Conservation (phyloP, 1,284 basidiomycete species). For the Chiua sp. region DNA sequence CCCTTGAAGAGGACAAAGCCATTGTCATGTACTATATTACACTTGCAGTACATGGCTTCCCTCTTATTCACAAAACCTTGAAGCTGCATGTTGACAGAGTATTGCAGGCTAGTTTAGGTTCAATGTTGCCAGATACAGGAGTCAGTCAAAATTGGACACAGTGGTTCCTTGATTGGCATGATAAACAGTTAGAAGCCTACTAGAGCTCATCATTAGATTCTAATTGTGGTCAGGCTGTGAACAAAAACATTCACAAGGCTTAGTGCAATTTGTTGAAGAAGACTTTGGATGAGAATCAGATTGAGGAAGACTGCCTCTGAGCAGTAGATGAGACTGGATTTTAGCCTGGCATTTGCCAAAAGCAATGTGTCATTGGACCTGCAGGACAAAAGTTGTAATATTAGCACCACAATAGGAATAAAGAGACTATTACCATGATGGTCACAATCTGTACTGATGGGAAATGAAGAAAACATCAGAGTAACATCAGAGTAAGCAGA, state of each 20-base stretch:
- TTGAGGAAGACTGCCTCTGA: background rate
- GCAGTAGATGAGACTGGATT: background rate
- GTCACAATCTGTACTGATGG: constrained; percentile 9
- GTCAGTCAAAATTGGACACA: constrained; percentile 5
- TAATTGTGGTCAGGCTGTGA: background rate
- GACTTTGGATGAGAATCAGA: background rate
- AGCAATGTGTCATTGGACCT: background rate
- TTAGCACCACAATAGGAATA: background rate
- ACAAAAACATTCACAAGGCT: background rate
- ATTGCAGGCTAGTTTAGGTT: no score
- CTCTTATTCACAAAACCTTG: background rate
- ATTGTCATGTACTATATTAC: background rate
- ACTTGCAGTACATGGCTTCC: constrained; percentile 1
- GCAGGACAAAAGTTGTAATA: background rate
- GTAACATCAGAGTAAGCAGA: no score
- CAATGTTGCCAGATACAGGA: background rate
- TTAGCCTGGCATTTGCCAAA: background rate
- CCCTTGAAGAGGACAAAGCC: background rate
- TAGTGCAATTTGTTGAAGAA: background rate
- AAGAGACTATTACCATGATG: constrained; percentile 11
- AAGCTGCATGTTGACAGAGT: no score
- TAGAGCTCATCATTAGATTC: background rate
- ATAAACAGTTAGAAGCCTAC: background rate
- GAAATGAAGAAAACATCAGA: no score
- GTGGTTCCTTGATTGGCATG: background rate